A percentile compares a stretch with the other conserved stretches of the same genome.
Conservation (phyloP, 2,329 filamentous ascomycete species). For the Hymenoscyphus linearis region DNA sequence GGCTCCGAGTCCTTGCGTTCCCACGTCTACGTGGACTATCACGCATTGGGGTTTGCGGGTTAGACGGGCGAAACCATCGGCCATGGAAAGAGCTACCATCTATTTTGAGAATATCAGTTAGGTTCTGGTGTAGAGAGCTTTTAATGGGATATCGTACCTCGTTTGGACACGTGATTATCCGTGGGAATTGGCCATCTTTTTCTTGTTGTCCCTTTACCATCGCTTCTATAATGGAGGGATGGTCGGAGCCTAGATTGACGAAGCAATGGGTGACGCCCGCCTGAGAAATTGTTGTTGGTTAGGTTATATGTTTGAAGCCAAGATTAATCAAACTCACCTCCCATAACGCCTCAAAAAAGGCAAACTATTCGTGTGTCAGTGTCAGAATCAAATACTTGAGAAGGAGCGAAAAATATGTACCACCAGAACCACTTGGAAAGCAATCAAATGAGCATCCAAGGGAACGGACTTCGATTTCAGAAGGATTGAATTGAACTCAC, state of each 20-base stretch:
- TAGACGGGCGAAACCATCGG: conserved; percentile 66
- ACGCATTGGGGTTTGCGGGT: conserved; percentile 65
- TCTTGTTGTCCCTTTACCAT: conserved; percentile 68
- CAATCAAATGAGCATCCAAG: neutral
- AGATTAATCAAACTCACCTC: conserved; percentile 35
- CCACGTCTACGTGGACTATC: conserved; percentile 64
- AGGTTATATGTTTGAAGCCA: neutral
- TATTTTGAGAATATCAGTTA: conserved; percentile 28
- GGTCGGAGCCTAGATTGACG: conserved; percentile 56
- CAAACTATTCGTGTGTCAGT: conserved; percentile 37
- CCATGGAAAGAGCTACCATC: conserved; percentile 74
- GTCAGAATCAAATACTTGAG: neutral
- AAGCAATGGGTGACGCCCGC: conserved; percentile 49
- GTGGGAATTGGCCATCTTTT: conserved; percentile 55
- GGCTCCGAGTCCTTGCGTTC: conserved; percentile 62
- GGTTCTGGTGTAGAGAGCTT: neutral
- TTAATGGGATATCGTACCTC: conserved; percentile 42
- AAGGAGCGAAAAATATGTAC: neutral
- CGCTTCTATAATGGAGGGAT: conserved; percentile 67
- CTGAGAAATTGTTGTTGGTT: conserved; percentile 16
- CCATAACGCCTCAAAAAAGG: conserved; percentile 69
- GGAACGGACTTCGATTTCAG: neutral
- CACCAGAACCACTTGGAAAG: neutral
- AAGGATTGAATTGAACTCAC: neutral
- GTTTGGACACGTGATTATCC: conserved; percentile 66